phyloP scores from a whole-genome alignment of 1,139 yeast genomes.

The Saccharomyces hybrid region DNA sequence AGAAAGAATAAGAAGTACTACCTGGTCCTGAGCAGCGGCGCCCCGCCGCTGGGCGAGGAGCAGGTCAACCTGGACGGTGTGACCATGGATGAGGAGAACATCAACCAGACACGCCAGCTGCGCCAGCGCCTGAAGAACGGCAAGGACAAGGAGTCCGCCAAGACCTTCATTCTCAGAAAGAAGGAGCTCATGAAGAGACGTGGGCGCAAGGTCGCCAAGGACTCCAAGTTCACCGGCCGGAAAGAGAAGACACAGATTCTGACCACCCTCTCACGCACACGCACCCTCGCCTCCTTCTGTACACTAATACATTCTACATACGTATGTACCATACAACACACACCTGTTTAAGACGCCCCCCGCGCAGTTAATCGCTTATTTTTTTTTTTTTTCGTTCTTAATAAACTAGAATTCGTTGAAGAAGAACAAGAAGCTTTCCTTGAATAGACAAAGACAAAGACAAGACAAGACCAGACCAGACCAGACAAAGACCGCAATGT shows the following conservation, averaged over 20 bases:
- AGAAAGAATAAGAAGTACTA: slow-evolving; percentile 87
- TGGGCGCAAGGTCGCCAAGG: slow-evolving; percentile 82
- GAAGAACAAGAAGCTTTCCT: neutral
- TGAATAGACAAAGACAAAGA: too few species aligned
- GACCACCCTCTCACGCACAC: slow-evolving; percentile 3
- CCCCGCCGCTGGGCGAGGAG: slow-evolving; percentile 35
- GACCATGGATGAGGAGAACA: slow-evolving; percentile 59
- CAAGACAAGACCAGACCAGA: too few species aligned
- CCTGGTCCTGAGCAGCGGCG: slow-evolving; percentile 83
- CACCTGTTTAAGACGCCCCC: too few species aligned
- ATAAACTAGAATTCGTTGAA: too few species aligned
- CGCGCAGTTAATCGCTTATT: too few species aligned
- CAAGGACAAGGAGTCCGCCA: slow-evolving; percentile 61
- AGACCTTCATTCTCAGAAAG: slow-evolving; percentile 81
- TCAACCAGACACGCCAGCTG: slow-evolving; percentile 40
- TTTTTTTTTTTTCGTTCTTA: too few species aligned
- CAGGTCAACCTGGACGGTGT: slow-evolving; percentile 64
- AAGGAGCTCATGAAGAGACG: slow-evolving; percentile 88
- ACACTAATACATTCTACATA: neutral
- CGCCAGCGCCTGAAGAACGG: neutral
- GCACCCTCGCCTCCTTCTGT: neutral
- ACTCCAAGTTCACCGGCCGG: slow-evolving; percentile 89
- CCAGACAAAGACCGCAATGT: neutral
- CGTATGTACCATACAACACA: too few species aligned
- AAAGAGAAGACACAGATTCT: slow-evolving; percentile 84